Evolutionary conservation across 768 basidiomycete genomes (phyloP).

Genomic region (Mycena kentingensis): DNA sequence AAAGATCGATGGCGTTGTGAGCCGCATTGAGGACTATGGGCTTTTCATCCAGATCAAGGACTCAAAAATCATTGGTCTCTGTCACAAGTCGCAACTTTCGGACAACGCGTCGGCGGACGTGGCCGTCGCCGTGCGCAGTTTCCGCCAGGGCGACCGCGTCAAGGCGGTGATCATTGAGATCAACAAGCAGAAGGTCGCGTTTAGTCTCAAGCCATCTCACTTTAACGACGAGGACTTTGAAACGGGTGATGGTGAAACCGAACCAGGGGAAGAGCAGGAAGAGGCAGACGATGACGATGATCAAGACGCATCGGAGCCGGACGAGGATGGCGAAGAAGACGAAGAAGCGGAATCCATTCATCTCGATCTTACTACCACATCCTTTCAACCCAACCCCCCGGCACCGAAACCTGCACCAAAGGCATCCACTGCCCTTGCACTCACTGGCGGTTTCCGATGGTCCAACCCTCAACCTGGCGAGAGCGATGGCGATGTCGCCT

Average conservation of each 20-base stretch:
- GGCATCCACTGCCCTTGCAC: conserved; percentile 44
- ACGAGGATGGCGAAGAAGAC: conserved; percentile 35
- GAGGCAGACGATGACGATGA: conserved; percentile 33
- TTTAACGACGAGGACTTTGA: conserved; percentile 71
- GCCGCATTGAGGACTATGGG: conserved; percentile 84
- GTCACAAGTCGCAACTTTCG: conserved; percentile 92
- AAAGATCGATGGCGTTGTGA: conserved; percentile 77
- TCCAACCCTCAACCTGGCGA: conserved; percentile 41
- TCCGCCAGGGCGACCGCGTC: conserved; percentile 85
- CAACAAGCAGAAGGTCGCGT: conserved; percentile 75
- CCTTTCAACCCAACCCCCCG: conserved; percentile 28
- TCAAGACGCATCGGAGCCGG: conserved; percentile 48
- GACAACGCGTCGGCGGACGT: conserved; percentile 86
- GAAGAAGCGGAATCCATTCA: background rate
- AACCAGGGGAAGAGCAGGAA: conserved; percentile 28
- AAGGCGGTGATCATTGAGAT: conserved; percentile 75
- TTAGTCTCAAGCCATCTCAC: conserved; percentile 89
- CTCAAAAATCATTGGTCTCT: conserved; percentile 83
- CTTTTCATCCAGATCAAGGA: conserved; percentile 91
- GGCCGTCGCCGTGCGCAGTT: conserved; percentile 71
- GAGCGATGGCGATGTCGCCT: conserved; percentile 40
- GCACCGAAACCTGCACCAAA: conserved; percentile 15
- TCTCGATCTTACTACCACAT: too few species aligned
- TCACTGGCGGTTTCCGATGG: conserved; percentile 75
- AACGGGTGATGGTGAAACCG: conserved; percentile 35